Base-by-base conservation (phyloP, 2,329 filamentous ascomycete species). In the Fusarium equiseti region DNA sequence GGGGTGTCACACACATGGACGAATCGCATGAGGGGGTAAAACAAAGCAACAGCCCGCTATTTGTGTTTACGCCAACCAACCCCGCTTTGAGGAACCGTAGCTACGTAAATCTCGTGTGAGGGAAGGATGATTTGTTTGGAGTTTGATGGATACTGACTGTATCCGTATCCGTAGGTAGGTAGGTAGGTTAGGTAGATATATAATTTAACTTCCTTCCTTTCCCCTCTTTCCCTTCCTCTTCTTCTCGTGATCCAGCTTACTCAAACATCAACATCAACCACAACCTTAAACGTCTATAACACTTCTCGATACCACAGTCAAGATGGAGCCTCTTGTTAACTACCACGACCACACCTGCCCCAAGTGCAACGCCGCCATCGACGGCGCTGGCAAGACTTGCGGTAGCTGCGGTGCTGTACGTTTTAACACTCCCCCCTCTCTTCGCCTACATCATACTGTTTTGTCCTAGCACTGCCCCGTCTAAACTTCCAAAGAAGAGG, bases 321-420 rank as follows among this genome's bases (percentile, higher is more conserved):
- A 57, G 46, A 80, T 80, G 78, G 70, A 79, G 66, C 76, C 77
- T 66, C 73, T 73, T 70, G 77, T 81, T 77, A 79, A 82, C 78
- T 66, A 63, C 64, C 75, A 76, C 78, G 77, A 81, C 75, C 73
- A 76, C 61, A 71, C 77, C 73, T 89, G 87, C 83, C 87, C 87
- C 81, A 88, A 86, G 82, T 89, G 87, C 83, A 84, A 83, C 74
- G 80, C 82, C 73, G 66, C 80, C 76, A 83, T 84, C 73, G 75
- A 79, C 49, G 81, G 81, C 73, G 73, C 75, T 44, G 73, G 74
- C 81, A 89, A 89, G 86, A 83, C 82, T 66, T 89, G 87, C 82
- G 73, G 76, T 63, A 81, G 83, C 62, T 89, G 87, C 81, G 87
- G 87, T 59, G 86, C 87, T 75, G 87, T 89, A 82, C 75, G 87